These are phyloP conservation scores for Irineochytrium annulatum DNA, from an alignment of 192 early-diverging fungal species.

Conservation along the genomic window DNA sequence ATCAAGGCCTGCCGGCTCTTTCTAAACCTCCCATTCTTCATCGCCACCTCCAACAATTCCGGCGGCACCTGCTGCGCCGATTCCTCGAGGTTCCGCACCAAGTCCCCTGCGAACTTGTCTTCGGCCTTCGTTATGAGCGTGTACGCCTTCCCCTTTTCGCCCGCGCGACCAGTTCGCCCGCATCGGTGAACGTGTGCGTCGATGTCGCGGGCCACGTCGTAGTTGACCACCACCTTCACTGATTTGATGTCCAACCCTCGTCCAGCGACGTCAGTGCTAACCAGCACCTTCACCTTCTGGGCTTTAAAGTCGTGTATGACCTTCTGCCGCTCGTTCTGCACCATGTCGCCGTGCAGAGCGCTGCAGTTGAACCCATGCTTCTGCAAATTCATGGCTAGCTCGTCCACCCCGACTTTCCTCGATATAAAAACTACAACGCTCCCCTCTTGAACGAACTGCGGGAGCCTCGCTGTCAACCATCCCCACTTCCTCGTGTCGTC, in stretches of 20 bases:
- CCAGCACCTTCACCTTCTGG: constrained; percentile 49
- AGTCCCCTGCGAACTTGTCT: constrained; percentile 43
- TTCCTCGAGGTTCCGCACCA: constrained; percentile 64
- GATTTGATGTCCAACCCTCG: constrained; percentile 78
- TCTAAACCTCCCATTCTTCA: constrained; percentile 64
- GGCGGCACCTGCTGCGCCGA: constrained; percentile 74
- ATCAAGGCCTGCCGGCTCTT: constrained; percentile 43
- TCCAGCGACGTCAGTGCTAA: constrained; percentile 55
- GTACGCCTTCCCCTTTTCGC: constrained; percentile 84
- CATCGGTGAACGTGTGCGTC: constrained; percentile 86
- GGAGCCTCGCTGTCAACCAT: constrained; percentile 64
- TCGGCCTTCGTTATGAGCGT: constrained; percentile 93
- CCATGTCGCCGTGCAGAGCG: constrained; percentile 74
- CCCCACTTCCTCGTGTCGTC: constrained; percentile 71
- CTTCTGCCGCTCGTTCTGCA: constrained; percentile 70
- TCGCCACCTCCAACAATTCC: constrained; percentile 84
- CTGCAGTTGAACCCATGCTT: constrained; percentile 52
- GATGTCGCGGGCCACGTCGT: constrained; percentile 76
- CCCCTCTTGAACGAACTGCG: constrained; percentile 51
- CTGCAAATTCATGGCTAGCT: constrained; percentile 61
- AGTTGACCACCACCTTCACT: constrained; percentile 74
- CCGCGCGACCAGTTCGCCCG: constrained; percentile 95
- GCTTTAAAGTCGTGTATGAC: constrained; percentile 66
- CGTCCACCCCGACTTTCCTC: constrained; percentile 67
- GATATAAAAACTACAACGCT: constrained; percentile 74